Evolutionary conservation across 345 rosid species (phyloP).

Genomic region (Rhodamnia rubescens): DNA sequence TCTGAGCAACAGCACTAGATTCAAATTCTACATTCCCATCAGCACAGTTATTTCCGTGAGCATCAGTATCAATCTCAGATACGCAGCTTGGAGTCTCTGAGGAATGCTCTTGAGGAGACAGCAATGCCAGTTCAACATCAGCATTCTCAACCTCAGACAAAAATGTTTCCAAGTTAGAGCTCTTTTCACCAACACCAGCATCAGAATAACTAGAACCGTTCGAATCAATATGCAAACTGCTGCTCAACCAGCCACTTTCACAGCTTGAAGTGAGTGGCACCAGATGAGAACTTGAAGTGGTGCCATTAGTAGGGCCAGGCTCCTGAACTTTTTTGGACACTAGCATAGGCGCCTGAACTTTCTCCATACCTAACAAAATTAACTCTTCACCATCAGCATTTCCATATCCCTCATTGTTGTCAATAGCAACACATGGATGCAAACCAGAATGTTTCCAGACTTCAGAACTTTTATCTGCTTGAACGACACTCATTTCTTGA

Average conservation of each 20-base stretch:
- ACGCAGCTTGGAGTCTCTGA: neutral
- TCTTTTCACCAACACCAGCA: neutral
- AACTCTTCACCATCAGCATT: conserved; percentile 35
- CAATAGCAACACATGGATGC: neutral
- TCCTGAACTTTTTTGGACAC: neutral
- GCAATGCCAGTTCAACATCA: neutral
- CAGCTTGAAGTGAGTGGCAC: neutral
- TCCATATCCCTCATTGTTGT: conserved; percentile 1
- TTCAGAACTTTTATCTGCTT: neutral
- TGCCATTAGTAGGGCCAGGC: neutral
- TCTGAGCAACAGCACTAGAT: neutral
- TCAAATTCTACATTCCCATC: neutral
- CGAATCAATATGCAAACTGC: neutral
- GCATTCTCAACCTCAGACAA: neutral
- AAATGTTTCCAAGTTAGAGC: neutral
- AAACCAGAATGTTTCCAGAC: neutral
- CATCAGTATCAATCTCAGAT: neutral
- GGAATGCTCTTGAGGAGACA: neutral
- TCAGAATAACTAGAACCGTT: neutral
- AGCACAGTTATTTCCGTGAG: neutral
- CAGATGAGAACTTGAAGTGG: neutral
- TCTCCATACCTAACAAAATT: conserved; percentile 25
- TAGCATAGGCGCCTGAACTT: conserved; percentile 3
- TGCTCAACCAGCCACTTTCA: neutral
- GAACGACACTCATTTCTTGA: neutral